A percentile compares a stretch with the other conserved stretches of the same genome.
Evolutionary conservation across 148 eudicot species (phyloP).

Genomic region (Spergularia marina): DNA sequence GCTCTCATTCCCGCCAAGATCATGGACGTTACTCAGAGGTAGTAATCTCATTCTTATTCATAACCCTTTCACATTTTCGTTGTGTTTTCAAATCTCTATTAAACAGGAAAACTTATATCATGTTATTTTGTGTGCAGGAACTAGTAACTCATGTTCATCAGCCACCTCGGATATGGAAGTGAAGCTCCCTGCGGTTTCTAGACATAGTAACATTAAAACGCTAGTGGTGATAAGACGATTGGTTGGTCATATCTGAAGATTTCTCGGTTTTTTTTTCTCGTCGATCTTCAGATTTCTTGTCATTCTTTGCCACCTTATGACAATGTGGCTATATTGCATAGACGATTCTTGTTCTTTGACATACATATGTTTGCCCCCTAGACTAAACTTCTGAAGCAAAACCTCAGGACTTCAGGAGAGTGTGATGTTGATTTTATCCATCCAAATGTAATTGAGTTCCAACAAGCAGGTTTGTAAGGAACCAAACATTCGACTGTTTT

Average conservation of each 20-base stretch:
- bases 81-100: neutral
- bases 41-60: constrained; percentile 20
- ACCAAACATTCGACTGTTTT: constrained; percentile 15
- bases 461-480: constrained; percentile 38
- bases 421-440: constrained; percentile 12
- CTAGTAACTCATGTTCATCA: constrained; percentile 48
- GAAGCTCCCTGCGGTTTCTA: constrained; percentile 12
- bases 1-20: constrained; percentile 65
- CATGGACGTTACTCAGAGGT: constrained; percentile 91
- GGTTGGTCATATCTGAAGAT: constrained; percentile 29
- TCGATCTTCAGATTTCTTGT: constrained; percentile 27
- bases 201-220: constrained; percentile 9
- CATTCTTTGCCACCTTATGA: constrained; percentile 20
- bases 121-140: constrained; percentile 47
- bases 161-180: constrained; percentile 31
- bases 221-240: constrained; percentile 15
- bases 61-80: neutral
- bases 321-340: neutral
- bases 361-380: constrained; percentile 7
- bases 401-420: constrained; percentile 1
- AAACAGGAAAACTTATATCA: neutral
- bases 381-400: constrained; percentile 10
- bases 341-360: constrained; percentile 4
- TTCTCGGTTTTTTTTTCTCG: constrained; percentile 20
- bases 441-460: constrained; percentile 20